Base-by-base conservation (phyloP, 805 yeast genomes). In the Ogataea ganodermae region DNA sequence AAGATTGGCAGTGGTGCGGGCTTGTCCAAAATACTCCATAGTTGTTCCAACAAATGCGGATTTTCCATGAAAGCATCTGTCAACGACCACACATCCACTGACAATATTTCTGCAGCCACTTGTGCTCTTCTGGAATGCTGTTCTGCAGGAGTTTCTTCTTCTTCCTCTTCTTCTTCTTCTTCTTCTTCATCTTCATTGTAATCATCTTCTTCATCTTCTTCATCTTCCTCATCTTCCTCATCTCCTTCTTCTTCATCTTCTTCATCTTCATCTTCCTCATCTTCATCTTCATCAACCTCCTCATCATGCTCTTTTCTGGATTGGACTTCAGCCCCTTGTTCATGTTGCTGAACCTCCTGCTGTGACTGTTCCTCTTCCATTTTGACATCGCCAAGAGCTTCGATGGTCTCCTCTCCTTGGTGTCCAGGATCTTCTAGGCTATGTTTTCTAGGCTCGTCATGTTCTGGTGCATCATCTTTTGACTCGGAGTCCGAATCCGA, bases 11-110 rank as follows among this genome's bases (percentile, higher is more conserved):
- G 71, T 13, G 89, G 88, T 7, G 77, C 74, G 2, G 78, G 77
- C 45, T 76, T 75, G 57, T 88, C 95, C 49, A 94, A 73, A 17
- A 91, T 73, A 17, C 80, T 68, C 99, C 99, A 94, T 39, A 94
- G 68, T 59, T 77, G 80, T 45, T 79, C 79, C 59, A 94, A 68
- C 31, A 88, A 73, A 17, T 73, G 76, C 3, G 79, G 72, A 50
- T 83, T 80, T 56, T 87, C 91, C 84, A 92, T 83, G 46, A 94
- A 84, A 1, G 96, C 83, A 56, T 91, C 96, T 1, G 96, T 86
- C 31, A 94, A 73, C 2, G 95, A 86, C 97, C 97, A 92, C 7
- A 90, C 91, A 61, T 92, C 98, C 3, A 94, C 89, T 33, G 92
- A 81, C 40, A 94, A 72, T 35, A 94, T 84, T 63, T 94, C 98